Evolutionary conservation across 371 early-diverging fungal species (phyloP), one percentile per base, ranked within the genome.

Genomic region (Zychaea mexicana): DNA sequence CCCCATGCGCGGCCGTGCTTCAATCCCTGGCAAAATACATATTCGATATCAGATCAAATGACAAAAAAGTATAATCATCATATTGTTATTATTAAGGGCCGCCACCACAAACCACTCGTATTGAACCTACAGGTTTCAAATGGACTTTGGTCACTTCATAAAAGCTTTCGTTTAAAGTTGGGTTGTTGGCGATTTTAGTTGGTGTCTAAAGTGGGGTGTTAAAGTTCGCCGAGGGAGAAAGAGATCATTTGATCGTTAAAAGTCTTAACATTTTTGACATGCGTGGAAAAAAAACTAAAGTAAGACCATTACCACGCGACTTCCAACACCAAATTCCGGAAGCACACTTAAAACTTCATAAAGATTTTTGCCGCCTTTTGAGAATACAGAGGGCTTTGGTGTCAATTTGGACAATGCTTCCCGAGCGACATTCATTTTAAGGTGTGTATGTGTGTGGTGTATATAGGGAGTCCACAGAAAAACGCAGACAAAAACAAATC

Each of bases 71-170:
- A 30, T 38, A 33, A 10, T 56, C 24, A 39, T 13, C 3, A 39
- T 39, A 7, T 4, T 13, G 42, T 36, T 10, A 36, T 10, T 36
- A 36, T 10, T 36, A n/a, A n/a, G n/a, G n/a, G n/a, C n/a, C n/a
- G n/a, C n/a, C n/a, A n/a, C n/a, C n/a, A n/a, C n/a, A n/a, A n/a
- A n/a, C n/a, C n/a, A n/a, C n/a, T n/a, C 33, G 33, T 12, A 12
- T 33, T 26, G 8, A 27, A 55, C 68, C 21, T 73, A 69, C 71
- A 31, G 68, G 65, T 47, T 74, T 74, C 21, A 74, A 59, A 30
- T 67, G 65, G 7, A 74, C 72, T 67, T 74, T 74, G 32, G 75
- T 74, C 10, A 74, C 65, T 62, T 74, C 72, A 62, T 74, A 74
- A 47, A 68, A 74, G 42, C 71, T 71, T 57, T 71, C 60, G 2